A percentile compares a stretch with the other conserved stretches of the same genome.
Evolutionary conservation across 75 land plant species (phyloP).

Genomic region (Gnetum montanum): DNA sequence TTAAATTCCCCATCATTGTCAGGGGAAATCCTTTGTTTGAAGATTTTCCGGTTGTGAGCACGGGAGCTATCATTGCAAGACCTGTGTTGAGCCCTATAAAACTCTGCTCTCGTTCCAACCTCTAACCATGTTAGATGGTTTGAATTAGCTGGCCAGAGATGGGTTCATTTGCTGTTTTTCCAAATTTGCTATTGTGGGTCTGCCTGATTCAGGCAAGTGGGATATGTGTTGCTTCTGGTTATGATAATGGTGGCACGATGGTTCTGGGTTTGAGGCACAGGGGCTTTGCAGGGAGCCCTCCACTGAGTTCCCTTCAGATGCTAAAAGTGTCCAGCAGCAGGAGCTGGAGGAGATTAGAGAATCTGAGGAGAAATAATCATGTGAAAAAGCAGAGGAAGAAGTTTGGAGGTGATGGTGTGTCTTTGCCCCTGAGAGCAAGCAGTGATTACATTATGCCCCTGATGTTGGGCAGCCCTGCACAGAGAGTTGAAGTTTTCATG

Average conservation of each 20-base stretch:
- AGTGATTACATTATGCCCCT: slow-evolving; percentile 46
- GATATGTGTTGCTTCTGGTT: background rate
- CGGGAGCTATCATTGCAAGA: too few relatives aligned
- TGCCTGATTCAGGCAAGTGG: background rate
- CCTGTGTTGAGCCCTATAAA: too few relatives aligned
- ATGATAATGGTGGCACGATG: background rate
- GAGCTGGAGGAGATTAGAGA: background rate
- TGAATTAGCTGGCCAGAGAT: too few relatives aligned
- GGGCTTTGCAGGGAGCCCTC: background rate
- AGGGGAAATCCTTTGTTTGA: too few relatives aligned
- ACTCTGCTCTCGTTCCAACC: too few relatives aligned
- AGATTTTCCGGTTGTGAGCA: too few relatives aligned
- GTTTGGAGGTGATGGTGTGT: too few relatives aligned
- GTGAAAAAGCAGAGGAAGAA: background rate
- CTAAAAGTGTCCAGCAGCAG: background rate
- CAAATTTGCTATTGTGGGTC: background rate
- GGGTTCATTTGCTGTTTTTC: background rate
- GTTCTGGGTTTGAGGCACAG: slow-evolving; percentile 9
- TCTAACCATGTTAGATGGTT: too few relatives aligned
- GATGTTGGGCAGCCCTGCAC: slow-evolving; percentile 35
- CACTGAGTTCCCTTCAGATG: background rate
- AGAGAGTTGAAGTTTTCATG: slow-evolving; percentile 49
- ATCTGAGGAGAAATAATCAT: background rate
- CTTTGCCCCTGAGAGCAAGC: slow-evolving; percentile 5
- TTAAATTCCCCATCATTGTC: too few relatives aligned